Base-by-base conservation (phyloP, 768 basidiomycete genomes). In the Candolleomyces eurysporus region DNA sequence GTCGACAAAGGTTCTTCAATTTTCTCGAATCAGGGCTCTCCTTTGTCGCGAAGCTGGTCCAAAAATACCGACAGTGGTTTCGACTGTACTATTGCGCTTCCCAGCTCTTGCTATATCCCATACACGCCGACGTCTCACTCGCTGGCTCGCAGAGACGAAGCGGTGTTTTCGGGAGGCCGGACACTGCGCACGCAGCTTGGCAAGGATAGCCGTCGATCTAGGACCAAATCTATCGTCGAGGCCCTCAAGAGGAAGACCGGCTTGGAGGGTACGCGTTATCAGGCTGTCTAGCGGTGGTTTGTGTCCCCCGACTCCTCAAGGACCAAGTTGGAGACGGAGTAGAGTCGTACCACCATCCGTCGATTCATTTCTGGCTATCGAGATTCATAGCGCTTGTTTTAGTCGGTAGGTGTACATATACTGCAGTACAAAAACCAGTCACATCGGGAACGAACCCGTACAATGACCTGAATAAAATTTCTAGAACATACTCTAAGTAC, bases 31-130 rank as follows among this genome's bases (percentile, higher is more conserved):
- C 6, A 36, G 5, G 36, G 11, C 36, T 36, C 36, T 36, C 45
- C 45, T 7, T 46, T 46, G 45, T 46, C 45, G 8, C 13, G 13
- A 51, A 31, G 8, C n/a, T 5, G 31, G 0, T 36, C 39, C 31
- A 55, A 8, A 14, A n/a, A 43, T 43, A 9, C 17, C 31, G 36
- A 36, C 8, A 21, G 49, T 22, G 26, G 39, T 5, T 36, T 56
- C 6, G 32, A 56, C 3, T 43, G 17, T 26, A 26, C 54, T 3
- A 45, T 56, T 17, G 40, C 54, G 21, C 39, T 56, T 6, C 54
- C 54, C 16, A 56, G 54, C 40, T n/a, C 54, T 17, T 56, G 54
- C 36, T 39, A 56, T 56, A 56, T 56, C n/a, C 54, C 54, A n/a
- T 56, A 56, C 22, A 56, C 54, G 14, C 54, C 54, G 13, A 56